These are phyloP conservation scores for Pistacia vera DNA, from an alignment of 345 rosid genomes.

Conservation along the genomic window DNA sequence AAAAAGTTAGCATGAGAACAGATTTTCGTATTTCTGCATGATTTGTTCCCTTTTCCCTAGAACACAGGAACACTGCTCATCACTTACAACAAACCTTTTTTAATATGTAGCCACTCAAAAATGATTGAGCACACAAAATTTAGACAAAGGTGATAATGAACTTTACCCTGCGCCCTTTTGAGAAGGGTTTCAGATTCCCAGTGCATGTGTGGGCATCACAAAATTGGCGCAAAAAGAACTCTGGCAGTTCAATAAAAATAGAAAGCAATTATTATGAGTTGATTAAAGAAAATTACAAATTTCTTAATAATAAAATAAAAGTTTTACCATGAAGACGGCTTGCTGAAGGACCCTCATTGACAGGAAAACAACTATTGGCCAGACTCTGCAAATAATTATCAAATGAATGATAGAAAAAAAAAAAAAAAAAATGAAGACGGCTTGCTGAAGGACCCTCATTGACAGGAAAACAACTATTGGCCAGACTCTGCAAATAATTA, in stretches of 20 bases:
- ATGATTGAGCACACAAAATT: slow-evolving; percentile 8
- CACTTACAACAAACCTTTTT: neutral
- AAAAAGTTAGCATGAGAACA: neutral
- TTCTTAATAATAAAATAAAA: neutral
- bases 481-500: slow-evolving; percentile 39
- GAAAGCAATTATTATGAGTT: slow-evolving; percentile 2
- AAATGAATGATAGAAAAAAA: slow-evolving; percentile 8
- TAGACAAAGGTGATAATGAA: neutral
- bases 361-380: slow-evolving; percentile 53
- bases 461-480: slow-evolving; percentile 51
- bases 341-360: slow-evolving; percentile 62
- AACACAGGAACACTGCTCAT: neutral
- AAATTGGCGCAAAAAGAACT: slow-evolving; percentile 76
- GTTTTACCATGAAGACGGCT: slow-evolving; percentile 73
- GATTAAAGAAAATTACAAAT: neutral
- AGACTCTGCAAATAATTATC: slow-evolving; percentile 36
- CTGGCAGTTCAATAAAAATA: slow-evolving; percentile 30
- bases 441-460: slow-evolving; percentile 66
- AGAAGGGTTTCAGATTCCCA: slow-evolving; percentile 50
- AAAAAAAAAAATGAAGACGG: slow-evolving; percentile 49
- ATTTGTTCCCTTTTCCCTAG: neutral
- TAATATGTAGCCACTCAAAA: neutral
- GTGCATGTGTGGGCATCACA: slow-evolving; percentile 78
- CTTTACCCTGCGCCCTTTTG: slow-evolving; percentile 58
- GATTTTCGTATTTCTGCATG: neutral